Conservation (phyloP, 805 yeast genomes). For the Saturnispora ahearnii region DNA sequence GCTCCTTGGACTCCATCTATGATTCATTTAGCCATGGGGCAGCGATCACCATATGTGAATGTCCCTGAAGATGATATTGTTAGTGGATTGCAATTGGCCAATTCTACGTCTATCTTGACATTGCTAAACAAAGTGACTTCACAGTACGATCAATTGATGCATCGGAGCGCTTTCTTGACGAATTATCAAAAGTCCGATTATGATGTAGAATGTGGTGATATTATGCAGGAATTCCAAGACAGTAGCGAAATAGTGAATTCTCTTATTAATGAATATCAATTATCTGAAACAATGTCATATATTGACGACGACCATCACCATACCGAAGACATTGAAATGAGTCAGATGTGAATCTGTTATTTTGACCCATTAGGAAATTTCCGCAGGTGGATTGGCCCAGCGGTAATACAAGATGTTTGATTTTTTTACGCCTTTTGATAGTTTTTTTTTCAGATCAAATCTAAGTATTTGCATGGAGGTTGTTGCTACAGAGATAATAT, state of each 20-base stretch:
- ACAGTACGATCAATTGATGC: constrained; percentile 74
- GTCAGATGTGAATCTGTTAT: background rate
- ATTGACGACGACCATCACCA: constrained; percentile 38
- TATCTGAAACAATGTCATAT: constrained; percentile 34
- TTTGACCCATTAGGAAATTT: too few species aligned
- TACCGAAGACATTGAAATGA: background rate
- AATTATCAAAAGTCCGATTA: constrained; percentile 51
- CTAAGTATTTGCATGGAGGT: background rate
- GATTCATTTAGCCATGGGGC: constrained; percentile 69
- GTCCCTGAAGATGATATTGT: constrained; percentile 35
- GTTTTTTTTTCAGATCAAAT: too few species aligned
- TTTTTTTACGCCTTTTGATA: too few species aligned
- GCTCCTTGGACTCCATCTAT: constrained; percentile 82
- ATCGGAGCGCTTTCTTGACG: constrained; percentile 75
- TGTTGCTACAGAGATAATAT: background rate
- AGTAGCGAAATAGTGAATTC: constrained; percentile 38
- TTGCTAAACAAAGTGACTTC: constrained; percentile 57
- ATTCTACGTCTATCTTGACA: constrained; percentile 66
- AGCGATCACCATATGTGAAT: constrained; percentile 51
- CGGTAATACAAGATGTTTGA: background rate
- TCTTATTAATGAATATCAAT: constrained; percentile 39
- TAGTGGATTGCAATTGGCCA: constrained; percentile 77
- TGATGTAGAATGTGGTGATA: constrained; percentile 35
- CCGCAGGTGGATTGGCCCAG: too few species aligned
- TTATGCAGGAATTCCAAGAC: constrained; percentile 39